Conservation (phyloP, 179 eudicot species). For the Beta lomatogona region DNA sequence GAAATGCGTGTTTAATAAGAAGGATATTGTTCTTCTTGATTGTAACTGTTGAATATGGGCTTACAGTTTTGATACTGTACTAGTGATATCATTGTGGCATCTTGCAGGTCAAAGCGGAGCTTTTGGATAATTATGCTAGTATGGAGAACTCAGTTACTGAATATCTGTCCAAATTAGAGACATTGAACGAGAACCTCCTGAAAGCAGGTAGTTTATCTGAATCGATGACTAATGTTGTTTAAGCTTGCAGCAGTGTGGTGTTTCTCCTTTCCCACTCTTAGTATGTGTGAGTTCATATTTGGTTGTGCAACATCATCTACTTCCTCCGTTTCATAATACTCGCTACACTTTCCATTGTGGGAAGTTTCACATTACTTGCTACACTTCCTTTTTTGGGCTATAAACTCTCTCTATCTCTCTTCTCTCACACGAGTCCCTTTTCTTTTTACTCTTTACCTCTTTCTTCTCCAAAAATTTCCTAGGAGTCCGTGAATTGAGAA, state of each 20-base stretch:
- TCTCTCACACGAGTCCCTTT: no score
- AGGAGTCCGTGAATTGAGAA: no score
- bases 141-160: constrained; percentile 75
- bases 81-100: background rate
- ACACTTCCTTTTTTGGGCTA: no score
- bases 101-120: constrained; percentile 76
- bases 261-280: no score
- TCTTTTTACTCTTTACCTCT: no score
- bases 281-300: background rate
- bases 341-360: no score
- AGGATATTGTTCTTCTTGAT: background rate
- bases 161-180: constrained; percentile 62
- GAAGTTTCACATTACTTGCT: no score
- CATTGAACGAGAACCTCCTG: constrained; percentile 47
- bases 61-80: background rate
- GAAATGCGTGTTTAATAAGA: background rate
- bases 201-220: constrained; percentile 54
- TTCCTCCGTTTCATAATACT: no score
- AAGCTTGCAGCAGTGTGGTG: no score
- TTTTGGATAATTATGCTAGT: constrained; percentile 68
- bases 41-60: background rate
- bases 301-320: no score
- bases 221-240: background rate
- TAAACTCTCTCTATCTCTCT: no score
- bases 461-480: no score